Base-by-base conservation (phyloP, 2,329 filamentous ascomycete species). In the Pochonia chlamydosporia region DNA sequence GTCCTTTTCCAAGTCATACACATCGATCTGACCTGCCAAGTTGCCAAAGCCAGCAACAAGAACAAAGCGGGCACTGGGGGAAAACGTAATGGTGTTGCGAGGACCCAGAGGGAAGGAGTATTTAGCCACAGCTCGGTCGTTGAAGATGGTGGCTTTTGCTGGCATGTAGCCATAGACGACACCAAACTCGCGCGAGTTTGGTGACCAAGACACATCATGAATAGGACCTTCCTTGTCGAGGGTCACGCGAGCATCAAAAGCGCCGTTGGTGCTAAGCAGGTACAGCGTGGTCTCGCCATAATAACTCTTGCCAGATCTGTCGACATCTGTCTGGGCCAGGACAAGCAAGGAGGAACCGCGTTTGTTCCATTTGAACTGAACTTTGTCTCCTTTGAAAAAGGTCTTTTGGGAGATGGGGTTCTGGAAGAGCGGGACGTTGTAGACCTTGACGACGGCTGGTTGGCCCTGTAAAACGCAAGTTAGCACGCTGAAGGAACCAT, bases 301-400 rank as follows among this genome's bases (percentile, higher is more conserved):
- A 74, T 99, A 99, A 71, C 89, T 96, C 82, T 97, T 97, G 70
- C 95, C 95, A 49, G 90, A 90, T 73, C 93, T 95, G 71, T 99
- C 93, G 46, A 97, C 93, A 53, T 99, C 93, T 26, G 93, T 99
- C 74, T 97, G 91, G 47, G 93, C 92, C 60, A 99, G 81, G 56
- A 97, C 92, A 61, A 99, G 87, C 63, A 97, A 70, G 64, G 85
- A 92, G 31, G 91, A 96, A 45, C 93, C 93, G 52, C 89, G 76
- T 56, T 85, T 81, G 70, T 99, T 99, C 93, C 93, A 99, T 74
- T 96, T 96, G 63, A 99, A 75, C 70, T 96, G 90, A 41, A 99
- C 92, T 75, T 97, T 97, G 75, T 99, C 93, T 54, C 91, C 91
- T 75, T 99, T 99, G 82, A 90, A 99, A 65, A 99, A 99, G 2